phyloP scores from a whole-genome alignment of 306 rosid species.

The Delonix regia region DNA sequence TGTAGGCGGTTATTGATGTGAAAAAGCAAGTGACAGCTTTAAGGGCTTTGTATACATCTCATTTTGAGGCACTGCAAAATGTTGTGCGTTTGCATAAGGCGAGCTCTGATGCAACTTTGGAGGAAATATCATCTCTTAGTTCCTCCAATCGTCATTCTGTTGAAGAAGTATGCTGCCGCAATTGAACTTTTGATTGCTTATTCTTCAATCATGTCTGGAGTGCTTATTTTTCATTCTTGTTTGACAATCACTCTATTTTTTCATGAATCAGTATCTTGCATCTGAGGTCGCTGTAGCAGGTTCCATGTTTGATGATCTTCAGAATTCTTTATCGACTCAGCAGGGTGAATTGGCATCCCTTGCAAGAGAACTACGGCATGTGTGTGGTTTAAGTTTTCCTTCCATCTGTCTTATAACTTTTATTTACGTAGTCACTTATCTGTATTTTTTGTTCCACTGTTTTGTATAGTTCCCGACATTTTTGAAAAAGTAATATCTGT shows the following conservation, averaged over 20 bases:
- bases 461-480: background rate
- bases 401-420: background rate
- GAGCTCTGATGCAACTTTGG: conserved; percentile 69
- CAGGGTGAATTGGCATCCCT: conserved; percentile 66
- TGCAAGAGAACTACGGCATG: conserved; percentile 80
- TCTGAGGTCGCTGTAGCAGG: conserved; percentile 59
- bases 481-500: background rate
- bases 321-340: conserved; percentile 69
- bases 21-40: conserved; percentile 65
- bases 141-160: conserved; percentile 65
- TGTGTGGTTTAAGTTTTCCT: conserved; percentile 29
- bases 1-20: conserved; percentile 67
- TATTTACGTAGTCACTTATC: background rate
- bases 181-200: background rate
- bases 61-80: conserved; percentile 84
- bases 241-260: background rate
- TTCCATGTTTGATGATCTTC: conserved; percentile 70
- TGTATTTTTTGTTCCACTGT: background rate
- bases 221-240: background rate
- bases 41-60: conserved; percentile 65
- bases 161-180: conserved; percentile 65
- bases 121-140: conserved; percentile 67
- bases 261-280: conserved; percentile 67
- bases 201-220: background rate
- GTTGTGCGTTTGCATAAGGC: conserved; percentile 92